Conservation (phyloP, 371 early-diverging fungal species). For the Lichtheimia ramosa region DNA sequence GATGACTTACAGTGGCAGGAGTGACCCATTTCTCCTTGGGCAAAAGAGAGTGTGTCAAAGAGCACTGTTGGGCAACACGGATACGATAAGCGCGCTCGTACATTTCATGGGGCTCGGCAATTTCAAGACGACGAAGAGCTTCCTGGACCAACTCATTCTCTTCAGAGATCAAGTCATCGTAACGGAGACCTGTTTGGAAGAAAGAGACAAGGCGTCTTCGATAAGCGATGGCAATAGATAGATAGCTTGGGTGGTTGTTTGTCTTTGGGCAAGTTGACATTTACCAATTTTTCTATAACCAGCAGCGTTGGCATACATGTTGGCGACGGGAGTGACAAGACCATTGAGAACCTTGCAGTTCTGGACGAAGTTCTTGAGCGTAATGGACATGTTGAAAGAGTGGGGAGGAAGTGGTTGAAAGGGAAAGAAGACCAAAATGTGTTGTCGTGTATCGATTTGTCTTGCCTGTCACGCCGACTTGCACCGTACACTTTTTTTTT, state of each 20-base stretch:
- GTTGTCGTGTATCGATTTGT: no score
- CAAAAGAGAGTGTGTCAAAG: slow-evolving; percentile 70
- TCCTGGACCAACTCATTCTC: slow-evolving; percentile 83
- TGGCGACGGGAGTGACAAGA: slow-evolving; percentile 71
- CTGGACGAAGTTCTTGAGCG: slow-evolving; percentile 56
- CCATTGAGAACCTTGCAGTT: slow-evolving; percentile 62
- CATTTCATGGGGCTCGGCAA: slow-evolving; percentile 58
- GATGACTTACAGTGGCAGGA: slow-evolving; percentile 60
- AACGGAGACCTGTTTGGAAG: slow-evolving; percentile 71
- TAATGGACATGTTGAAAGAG: slow-evolving; percentile 25
- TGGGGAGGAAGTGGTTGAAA: slow-evolving; percentile 1
- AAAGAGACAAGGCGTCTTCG: no score
- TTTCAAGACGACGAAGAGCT: slow-evolving; percentile 86
- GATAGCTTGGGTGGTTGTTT: not conserved
- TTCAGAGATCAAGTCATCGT: slow-evolving; percentile 91
- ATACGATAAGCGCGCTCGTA: slow-evolving; percentile 84
- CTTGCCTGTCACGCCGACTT: no score
- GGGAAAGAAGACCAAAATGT: not conserved
- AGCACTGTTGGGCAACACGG: slow-evolving; percentile 80
- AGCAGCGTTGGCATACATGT: slow-evolving; percentile 71
- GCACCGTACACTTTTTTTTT: no score
- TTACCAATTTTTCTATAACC: slow-evolving; percentile 82
- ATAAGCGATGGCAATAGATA: no score
- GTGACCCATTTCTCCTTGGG: slow-evolving; percentile 79
- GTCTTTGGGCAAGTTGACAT: not conserved